Conservation (phyloP, 257 asterid genomes). For the Vinca minor region DNA sequence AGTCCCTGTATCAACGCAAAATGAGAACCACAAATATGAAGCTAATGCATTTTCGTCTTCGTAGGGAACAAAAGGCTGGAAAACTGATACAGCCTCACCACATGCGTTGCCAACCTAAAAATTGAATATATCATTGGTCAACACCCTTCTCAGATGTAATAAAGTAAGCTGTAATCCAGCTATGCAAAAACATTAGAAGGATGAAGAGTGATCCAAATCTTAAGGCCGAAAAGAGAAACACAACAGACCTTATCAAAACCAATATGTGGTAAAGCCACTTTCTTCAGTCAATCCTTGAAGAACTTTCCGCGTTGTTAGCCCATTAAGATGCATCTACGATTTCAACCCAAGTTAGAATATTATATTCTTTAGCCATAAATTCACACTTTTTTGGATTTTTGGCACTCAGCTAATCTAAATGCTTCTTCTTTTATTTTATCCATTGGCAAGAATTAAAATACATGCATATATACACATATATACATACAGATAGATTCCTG, state of each 20-base stretch:
- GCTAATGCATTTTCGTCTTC: conserved; percentile 74
- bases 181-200: conserved; percentile 53
- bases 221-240: conserved; percentile 49
- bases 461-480: not conserved
- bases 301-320: conserved; percentile 89
- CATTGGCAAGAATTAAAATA: conserved; percentile 8
- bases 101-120: conserved; percentile 98
- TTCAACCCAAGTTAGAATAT: conserved; percentile 90
- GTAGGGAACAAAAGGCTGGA: conserved; percentile 75
- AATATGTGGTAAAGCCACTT: conserved; percentile 70
- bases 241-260: conserved; percentile 85
- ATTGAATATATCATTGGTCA: conserved; percentile 77
- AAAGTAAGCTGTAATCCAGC: conserved; percentile 72
- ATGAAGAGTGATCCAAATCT: conserved; percentile 49
- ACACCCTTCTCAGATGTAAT: conserved; percentile 65
- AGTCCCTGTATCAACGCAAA: conserved; percentile 64
- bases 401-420: conserved; percentile 37
- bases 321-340: conserved; percentile 98
- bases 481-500: not conserved
- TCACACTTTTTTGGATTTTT: conserved; percentile 24
- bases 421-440: conserved; percentile 32
- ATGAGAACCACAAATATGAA: conserved; percentile 50
- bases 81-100: conserved; percentile 98
- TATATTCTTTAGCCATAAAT: conserved; percentile 48
- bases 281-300: conserved; percentile 75